Percentiles rank a stretch among this genome's conserved stretches.
Conservation (phyloP, 352 stramenopile genomes). For the Phytophthora tentaculata region DNA sequence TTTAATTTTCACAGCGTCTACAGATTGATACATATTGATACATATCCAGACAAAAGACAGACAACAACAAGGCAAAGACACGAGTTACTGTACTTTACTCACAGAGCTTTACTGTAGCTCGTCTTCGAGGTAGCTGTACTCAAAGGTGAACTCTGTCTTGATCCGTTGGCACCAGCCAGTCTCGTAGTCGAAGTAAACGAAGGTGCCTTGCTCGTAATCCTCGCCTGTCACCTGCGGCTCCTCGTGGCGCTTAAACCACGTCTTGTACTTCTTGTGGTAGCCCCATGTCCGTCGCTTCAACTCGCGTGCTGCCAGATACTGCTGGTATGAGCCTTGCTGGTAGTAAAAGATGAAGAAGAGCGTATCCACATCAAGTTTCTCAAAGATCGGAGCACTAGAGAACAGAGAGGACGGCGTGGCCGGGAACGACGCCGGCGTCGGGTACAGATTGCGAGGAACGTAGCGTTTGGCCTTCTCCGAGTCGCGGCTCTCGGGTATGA, state of each 20-base stretch:
- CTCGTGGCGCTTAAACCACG: constrained; percentile 99
- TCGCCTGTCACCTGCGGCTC: constrained; percentile 96
- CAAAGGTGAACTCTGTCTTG: constrained; percentile 99
- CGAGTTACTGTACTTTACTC: constrained; percentile 40
- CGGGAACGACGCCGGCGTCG: constrained; percentile 91
- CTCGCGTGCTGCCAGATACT: constrained; percentile 98
- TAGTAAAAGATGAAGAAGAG: constrained; percentile 99
- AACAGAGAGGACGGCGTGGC: constrained; percentile 91
- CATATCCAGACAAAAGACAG: no score
- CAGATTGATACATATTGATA: no score
- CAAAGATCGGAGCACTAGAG: constrained; percentile 95
- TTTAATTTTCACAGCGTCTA: no score
- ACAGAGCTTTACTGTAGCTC: constrained; percentile 63
- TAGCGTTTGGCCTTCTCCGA: constrained; percentile 93
- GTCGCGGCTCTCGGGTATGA: constrained; percentile 90
- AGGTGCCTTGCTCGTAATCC: constrained; percentile 99
- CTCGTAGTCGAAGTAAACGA: constrained; percentile 99
- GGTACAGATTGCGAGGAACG: constrained; percentile 95
- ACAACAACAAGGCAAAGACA: no score
- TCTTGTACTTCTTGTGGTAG: constrained; percentile 99
- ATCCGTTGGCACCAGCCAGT: constrained; percentile 98
- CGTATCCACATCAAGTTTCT: constrained; percentile 98
- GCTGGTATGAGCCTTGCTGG: constrained; percentile 98
- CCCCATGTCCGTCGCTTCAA: constrained; percentile 99
- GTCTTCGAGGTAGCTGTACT: constrained; percentile 98